Percentiles rank a stretch among this genome's conserved stretches.
These are phyloP conservation scores for Rhododendron ferrugineum DNA, from an alignment of 148 eudicot species.

Conservation along the genomic window DNA sequence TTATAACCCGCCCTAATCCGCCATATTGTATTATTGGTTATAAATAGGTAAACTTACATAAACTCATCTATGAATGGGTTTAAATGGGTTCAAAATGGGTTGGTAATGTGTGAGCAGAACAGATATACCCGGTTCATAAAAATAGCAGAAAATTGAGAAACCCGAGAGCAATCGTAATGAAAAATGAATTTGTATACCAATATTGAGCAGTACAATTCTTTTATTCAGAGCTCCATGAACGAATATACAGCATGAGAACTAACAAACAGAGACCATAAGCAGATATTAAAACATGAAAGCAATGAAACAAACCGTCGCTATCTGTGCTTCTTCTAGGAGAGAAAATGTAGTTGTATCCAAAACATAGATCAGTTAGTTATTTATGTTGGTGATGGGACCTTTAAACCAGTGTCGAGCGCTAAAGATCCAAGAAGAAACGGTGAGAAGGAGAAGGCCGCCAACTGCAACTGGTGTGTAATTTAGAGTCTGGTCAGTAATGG, in stretches of 20 bases:
- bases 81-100: too few species aligned
- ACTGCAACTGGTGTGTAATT: conserved; percentile 97
- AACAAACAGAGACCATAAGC: not conserved
- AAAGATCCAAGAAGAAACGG: conserved; percentile 55
- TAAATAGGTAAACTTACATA: too few species aligned
- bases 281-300: not conserved
- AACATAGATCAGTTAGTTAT: conserved; percentile 15
- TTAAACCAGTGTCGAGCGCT: conserved; percentile 83
- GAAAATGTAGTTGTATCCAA: not conserved
- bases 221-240: not conserved
- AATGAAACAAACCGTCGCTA: not conserved
- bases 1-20: too few species aligned
- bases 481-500: conserved; percentile 57
- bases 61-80: too few species aligned
- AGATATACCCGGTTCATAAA: too few species aligned
- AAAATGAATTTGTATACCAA: not conserved
- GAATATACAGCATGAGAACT: not conserved
- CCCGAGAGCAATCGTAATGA: not conserved
- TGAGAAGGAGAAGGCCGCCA: conserved; percentile 61
- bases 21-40: too few species aligned
- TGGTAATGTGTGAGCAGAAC: too few species aligned
- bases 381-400: conserved; percentile 74
- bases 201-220: not conserved
- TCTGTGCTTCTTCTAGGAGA: not conserved
- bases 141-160: not conserved